These are phyloP conservation scores for Conringia planisiliqua DNA, from an alignment of 345 rosid species.

Conservation along the genomic window DNA sequence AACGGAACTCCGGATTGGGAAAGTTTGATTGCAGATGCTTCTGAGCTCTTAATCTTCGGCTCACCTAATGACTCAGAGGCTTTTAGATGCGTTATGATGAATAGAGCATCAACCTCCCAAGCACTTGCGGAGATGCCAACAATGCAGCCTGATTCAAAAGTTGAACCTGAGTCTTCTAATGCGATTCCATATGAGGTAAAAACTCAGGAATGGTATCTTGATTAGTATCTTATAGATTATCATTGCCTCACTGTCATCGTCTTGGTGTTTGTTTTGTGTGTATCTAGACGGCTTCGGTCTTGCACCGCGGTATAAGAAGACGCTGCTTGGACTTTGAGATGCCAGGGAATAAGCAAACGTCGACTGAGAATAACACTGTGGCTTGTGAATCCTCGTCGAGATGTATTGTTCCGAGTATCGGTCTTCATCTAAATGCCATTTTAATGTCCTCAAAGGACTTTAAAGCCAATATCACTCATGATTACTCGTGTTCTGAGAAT, in stretches of 20 bases:
- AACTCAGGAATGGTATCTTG: neutral
- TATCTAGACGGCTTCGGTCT: conserved; percentile 51
- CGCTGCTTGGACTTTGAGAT: conserved; percentile 90
- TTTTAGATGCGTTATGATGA: conserved; percentile 59
- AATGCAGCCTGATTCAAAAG: conserved; percentile 15
- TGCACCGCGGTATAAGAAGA: conserved; percentile 86
- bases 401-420: conserved; percentile 78
- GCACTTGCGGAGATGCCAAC: conserved; percentile 27
- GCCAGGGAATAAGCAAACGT: conserved; percentile 36
- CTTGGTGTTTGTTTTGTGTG: conserved; percentile 9
- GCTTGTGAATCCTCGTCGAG: conserved; percentile 30
- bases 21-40: conserved; percentile 39
- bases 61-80: conserved; percentile 68
- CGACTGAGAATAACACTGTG: conserved; percentile 22
- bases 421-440: conserved; percentile 89
- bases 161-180: conserved; percentile 10
- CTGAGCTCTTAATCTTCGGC: conserved; percentile 53
- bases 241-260: neutral
- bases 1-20: conserved; percentile 61
- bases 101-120: conserved; percentile 46
- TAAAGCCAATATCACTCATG: conserved; percentile 35
- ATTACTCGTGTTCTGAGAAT: conserved; percentile 43
- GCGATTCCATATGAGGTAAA: conserved; percentile 22
- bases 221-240: neutral
- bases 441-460: conserved; percentile 50